Evolutionary conservation across 768 basidiomycete genomes (phyloP), one percentile per base, ranked within the genome.

Genomic region (Mycena albidolilacea): DNA sequence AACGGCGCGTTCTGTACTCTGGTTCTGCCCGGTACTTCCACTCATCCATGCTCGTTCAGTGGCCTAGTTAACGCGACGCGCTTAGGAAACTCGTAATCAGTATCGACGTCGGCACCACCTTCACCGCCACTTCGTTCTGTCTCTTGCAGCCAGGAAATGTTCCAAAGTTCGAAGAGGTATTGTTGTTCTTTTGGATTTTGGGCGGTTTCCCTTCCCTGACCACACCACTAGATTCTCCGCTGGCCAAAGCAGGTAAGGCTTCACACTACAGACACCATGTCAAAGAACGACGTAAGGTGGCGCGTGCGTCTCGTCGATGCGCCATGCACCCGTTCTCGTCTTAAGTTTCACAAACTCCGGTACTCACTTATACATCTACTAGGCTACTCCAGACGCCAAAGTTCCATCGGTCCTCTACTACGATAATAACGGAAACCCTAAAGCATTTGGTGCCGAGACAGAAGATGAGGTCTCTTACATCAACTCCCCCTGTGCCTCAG

Each of bases 401-500:
- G 74, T 78, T 2, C 78, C 78, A 3, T 76, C 77, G 0, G 78
- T 78, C 10, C 55, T 78, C 5, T 78, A 77, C 30, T 78, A 77
- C 48, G 75, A 78, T 48, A 37, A 44, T 15, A 7, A 57, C 3
- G 77, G 78, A 4, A 66, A 67, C 1, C 38, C 75, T 12, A 67
- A 46, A n/a, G 76, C 78, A 2, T 74, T 76, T n/a, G 78, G 75
- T 11, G 78, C 78, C 3, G 77, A 78, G 57, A 76, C 75, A 4
- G 75, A 76, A 30, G 75, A 78, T 37, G 74, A 71, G 50, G 69
- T 71, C 37, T 50, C 67, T 21, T 30, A 58, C 5, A 11, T 19
- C 41, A 52, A 44, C 38, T 50, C 19, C 37, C 21, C 15, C 8
- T 38, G n/a, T 9, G 17, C 19, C 80, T 2, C 19, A 38, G n/a